Conservation (phyloP, 768 basidiomycete species). For the Hericium coralloides region DNA sequence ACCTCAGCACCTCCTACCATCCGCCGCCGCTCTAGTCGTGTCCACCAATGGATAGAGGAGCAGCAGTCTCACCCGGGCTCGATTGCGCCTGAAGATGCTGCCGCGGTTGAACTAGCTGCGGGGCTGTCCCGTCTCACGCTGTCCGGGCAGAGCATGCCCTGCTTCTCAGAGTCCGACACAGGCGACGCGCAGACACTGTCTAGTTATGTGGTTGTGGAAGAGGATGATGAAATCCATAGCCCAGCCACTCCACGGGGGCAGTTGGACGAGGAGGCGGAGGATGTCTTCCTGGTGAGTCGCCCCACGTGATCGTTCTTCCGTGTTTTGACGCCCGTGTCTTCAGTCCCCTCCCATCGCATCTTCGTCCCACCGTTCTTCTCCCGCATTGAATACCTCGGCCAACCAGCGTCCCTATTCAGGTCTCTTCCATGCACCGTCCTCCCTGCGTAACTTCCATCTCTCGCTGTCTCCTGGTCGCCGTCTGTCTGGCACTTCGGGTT, state of each 20-base stretch:
- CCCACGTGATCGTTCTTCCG: slow-evolving; percentile 7
- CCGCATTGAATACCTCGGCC: slow-evolving; percentile 18
- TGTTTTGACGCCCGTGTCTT: neutral
- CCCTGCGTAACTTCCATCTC: slow-evolving; percentile 34
- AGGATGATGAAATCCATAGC: slow-evolving; percentile 13
- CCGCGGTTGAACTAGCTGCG: too few species aligned
- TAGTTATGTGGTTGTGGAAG: slow-evolving; percentile 34
- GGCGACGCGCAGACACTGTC: slow-evolving; percentile 26
- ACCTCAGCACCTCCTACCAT: slow-evolving; percentile 14
- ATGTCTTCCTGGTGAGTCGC: slow-evolving; percentile 7
- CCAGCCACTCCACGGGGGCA: neutral
- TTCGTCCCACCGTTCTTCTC: slow-evolving; percentile 11
- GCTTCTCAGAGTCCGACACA: too few species aligned
- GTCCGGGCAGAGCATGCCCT: too few species aligned
- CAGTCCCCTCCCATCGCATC: neutral
- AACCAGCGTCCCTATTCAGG: slow-evolving; percentile 25
- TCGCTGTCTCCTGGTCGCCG: slow-evolving; percentile 33
- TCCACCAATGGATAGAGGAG: slow-evolving; percentile 38
- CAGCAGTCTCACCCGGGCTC: slow-evolving; percentile 23
- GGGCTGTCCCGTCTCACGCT: too few species aligned
- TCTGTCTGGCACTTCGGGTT: slow-evolving; percentile 25
- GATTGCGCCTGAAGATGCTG: neutral
- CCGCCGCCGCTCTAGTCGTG: slow-evolving; percentile 29
- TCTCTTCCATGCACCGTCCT: slow-evolving; percentile 28
- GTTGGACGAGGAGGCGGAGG: neutral